Evolutionary conservation across 257 asterid genomes (phyloP).

Genomic region (Rauvolfia tetraphylla): DNA sequence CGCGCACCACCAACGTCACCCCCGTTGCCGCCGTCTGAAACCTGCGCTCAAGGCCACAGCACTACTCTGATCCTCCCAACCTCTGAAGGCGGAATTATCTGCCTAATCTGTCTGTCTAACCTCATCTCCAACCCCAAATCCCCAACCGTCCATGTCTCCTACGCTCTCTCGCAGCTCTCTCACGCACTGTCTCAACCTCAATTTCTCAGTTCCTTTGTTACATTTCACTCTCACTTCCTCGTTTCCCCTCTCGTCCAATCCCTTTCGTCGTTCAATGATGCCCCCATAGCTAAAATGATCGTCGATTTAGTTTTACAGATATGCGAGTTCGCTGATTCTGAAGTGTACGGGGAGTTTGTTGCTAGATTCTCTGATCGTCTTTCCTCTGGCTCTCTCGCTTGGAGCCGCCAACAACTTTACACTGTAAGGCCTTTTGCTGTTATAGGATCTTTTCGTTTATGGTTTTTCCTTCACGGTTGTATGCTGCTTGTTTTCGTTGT

Average conservation of each 20-base stretch:
- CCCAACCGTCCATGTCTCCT: constrained; percentile 78
- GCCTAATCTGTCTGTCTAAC: constrained; percentile 78
- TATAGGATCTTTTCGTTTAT: background rate
- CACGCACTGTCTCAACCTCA: constrained; percentile 66
- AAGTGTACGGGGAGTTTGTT: constrained; percentile 60
- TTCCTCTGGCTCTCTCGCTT: constrained; percentile 58
- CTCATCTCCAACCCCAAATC: constrained; percentile 73
- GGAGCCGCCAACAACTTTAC: constrained; percentile 75
- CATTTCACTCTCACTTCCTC: constrained; percentile 79
- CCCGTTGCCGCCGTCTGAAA: constrained; percentile 26
- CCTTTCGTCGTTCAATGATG: constrained; percentile 61
- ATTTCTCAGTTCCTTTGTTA: constrained; percentile 52
- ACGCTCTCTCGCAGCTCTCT: constrained; percentile 90
- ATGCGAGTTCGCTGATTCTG: constrained; percentile 34
- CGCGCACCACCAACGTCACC: constrained; percentile 27
- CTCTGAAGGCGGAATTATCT: constrained; percentile 75
- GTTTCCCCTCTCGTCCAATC: constrained; percentile 66
- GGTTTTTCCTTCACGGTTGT: background rate
- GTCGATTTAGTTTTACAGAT: constrained; percentile 57
- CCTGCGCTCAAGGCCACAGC: constrained; percentile 72
- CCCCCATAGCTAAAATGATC: constrained; percentile 64
- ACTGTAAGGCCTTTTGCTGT: constrained; percentile 40
- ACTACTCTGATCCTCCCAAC: constrained; percentile 58
- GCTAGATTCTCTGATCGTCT: constrained; percentile 60
- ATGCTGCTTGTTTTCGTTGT: too few relatives aligned